Evolutionary conservation across 2,329 filamentous ascomycete species (phyloP), one percentile per base, ranked within the genome.

Genomic region (Alternaria sp.): DNA sequence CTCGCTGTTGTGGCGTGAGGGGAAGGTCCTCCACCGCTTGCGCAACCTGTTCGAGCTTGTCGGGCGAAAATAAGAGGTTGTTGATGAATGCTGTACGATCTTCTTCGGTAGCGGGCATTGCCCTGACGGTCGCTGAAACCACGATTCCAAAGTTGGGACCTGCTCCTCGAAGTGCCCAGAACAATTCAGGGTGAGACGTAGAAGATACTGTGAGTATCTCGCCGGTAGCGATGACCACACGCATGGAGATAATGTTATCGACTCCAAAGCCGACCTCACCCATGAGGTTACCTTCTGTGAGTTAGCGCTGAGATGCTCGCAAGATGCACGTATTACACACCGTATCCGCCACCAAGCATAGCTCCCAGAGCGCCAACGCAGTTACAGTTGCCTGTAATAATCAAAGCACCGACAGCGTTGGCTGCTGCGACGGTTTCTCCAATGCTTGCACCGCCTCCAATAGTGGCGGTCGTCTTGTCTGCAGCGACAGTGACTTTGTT

Each of bases 191-290:
- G 30, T 76, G 52, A 1, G 59, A 64, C 1, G 62, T 59, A 3
- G 59, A 54, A 25, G 74, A 74, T 20, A 70, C 78, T 5, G 74
- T 76, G 28, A 76, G 60, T 28, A 79, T 59, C 2, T 65, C 59
- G 5, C 76, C 77, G 51, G 69, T 57, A 2, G 78, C 70, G 14
- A 67, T 67, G 6, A 73, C 67, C 6, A 75, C 66, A 5, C 68
- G 68, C 20, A 70, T 34, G 0, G 73, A 75, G 36, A 72, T 61
- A 36, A 86, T 74, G 61, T 83, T 83, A 70, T 87, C 85, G 46
- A 85, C 82, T 1, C 80, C 80, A 14, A 89, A 80, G 0, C 88
- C 88, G 50, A 85, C 76, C 27, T 79, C 75, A 2, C 85, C 84
- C 49, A 82, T 83, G 28, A 89, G 75, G 74, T 84, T 83, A 5